These are phyloP conservation scores for Eimeria acervulina DNA, from an alignment of 169 alveolate species.

Conservation along the genomic window DNA sequence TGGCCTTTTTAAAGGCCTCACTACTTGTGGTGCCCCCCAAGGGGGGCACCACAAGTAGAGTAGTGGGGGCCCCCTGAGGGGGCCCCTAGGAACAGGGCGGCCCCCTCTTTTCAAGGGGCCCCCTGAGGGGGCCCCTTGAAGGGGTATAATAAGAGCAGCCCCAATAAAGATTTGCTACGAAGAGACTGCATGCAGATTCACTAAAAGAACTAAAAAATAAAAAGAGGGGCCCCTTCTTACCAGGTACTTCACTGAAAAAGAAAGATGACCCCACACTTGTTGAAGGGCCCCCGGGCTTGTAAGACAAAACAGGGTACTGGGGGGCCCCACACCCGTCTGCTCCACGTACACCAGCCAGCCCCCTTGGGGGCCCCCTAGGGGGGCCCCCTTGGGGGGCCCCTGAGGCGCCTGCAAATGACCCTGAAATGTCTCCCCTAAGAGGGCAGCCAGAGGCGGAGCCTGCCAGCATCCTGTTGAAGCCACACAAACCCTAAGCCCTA, in stretches of 20 bases:
- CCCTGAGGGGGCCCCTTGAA: neutral
- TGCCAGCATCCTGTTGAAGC: conserved; percentile 33
- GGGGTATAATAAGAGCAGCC: neutral
- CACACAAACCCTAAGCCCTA: neutral
- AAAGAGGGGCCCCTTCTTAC: neutral
- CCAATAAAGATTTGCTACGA: too few relatives aligned
- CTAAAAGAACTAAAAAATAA: too few relatives aligned
- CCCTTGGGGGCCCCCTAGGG: conserved; percentile 50
- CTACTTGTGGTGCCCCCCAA: too few relatives aligned
- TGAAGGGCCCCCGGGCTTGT: conserved; percentile 3
- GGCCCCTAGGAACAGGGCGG: too few relatives aligned
- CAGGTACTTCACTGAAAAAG: neutral
- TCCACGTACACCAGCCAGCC: conserved; percentile 51
- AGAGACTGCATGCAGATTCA: too few relatives aligned
- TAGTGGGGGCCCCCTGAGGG: too few relatives aligned
- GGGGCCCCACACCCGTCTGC: conserved; percentile 54
- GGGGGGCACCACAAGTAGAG: too few relatives aligned
- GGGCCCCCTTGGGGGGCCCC: conserved; percentile 23
- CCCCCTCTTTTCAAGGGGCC: too few relatives aligned
- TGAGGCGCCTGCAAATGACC: conserved; percentile 38
- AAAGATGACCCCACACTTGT: conserved; percentile 25
- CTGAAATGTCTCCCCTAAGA: conserved; percentile 59
- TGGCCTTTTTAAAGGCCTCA: too few relatives aligned
- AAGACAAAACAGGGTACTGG: conserved; percentile 25
- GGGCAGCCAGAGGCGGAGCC: conserved; percentile 38